phyloP scores from a whole-genome alignment of 768 basidiomycete genomes.

The Hirschioporus abietinus region DNA sequence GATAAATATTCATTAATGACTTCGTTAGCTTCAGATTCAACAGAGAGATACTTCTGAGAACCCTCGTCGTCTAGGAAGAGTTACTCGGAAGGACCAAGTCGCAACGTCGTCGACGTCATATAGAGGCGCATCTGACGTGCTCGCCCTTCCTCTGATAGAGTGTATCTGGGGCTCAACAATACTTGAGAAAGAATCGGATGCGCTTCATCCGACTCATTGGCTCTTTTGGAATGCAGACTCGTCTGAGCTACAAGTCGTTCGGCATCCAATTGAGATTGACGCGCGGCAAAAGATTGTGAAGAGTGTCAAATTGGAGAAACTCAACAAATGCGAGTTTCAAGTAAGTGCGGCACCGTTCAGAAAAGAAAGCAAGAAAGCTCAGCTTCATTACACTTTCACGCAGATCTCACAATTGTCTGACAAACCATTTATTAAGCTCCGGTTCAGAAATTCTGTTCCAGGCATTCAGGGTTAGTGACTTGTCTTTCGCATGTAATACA shows the following conservation, averaged over 20 bases:
- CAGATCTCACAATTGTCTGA: neutral
- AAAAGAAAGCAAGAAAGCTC: neutral
- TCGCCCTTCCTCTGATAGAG: neutral
- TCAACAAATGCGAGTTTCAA: neutral
- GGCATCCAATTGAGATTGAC: neutral
- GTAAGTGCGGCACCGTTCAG: neutral
- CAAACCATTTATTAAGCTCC: neutral
- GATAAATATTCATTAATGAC: neutral
- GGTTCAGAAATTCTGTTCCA: neutral
- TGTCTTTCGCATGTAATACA: neutral
- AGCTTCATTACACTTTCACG: neutral
- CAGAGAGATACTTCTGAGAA: neutral
- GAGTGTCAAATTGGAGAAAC: neutral
- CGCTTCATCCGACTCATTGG: neutral
- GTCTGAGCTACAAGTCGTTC: neutral
- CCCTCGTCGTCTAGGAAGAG: neutral
- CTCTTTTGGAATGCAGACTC: neutral
- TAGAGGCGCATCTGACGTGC: neutral
- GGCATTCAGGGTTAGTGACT: neutral
- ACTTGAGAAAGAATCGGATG: neutral
- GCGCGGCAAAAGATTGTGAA: neutral
- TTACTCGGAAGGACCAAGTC: neutral
- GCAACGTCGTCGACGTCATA: constrained; percentile 1
- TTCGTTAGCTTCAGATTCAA: neutral
- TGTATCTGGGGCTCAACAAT: neutral